These are phyloP conservation scores for Diaporthe amygdali DNA, from an alignment of 2,329 filamentous ascomycete species.

Conservation along the genomic window DNA sequence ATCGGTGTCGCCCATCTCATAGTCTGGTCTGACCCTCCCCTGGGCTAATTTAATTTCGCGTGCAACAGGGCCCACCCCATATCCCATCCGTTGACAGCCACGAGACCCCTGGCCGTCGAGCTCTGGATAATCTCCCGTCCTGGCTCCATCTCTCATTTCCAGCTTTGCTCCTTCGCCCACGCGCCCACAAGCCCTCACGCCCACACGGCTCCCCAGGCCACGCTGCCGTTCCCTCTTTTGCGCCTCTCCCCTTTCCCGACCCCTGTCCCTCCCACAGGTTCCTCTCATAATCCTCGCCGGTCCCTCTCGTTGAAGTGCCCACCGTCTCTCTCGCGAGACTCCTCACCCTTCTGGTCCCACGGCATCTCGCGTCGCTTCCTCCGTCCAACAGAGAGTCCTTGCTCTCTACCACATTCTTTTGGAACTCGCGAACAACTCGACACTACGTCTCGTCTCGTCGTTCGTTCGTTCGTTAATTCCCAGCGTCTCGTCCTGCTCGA, in stretches of 20 bases:
- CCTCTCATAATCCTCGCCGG: conserved; percentile 23
- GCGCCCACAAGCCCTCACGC: conserved; percentile 8
- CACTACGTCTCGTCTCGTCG: conserved; percentile 16
- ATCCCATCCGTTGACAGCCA: conserved; percentile 23
- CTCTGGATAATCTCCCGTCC: conserved; percentile 24
- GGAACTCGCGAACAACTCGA: conserved; percentile 32
- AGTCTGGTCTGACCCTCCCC: conserved; percentile 22
- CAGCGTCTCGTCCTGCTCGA: not conserved
- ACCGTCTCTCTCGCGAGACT: conserved; percentile 28
- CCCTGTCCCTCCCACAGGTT: conserved; percentile 16
- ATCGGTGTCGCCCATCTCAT: not conserved
- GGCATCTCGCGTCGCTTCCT: conserved; percentile 36
- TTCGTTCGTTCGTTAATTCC: conserved; percentile 24
- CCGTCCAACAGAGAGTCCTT: conserved; percentile 57
- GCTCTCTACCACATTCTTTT: conserved; percentile 65
- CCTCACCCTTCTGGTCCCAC: conserved; percentile 35
- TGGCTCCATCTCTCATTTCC: conserved; percentile 26
- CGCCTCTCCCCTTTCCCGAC: conserved; percentile 13
- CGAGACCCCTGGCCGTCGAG: conserved; percentile 21
- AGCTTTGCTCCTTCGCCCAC: conserved; percentile 22
- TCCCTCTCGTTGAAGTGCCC: conserved; percentile 31
- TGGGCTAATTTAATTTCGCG: conserved; percentile 31
- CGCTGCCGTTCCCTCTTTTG: conserved; percentile 12
- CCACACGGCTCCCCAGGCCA: conserved; percentile 12
- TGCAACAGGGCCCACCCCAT: conserved; percentile 21